phyloP scores from a whole-genome alignment of 179 eudicot genomes.

The Camellia oleifera region DNA sequence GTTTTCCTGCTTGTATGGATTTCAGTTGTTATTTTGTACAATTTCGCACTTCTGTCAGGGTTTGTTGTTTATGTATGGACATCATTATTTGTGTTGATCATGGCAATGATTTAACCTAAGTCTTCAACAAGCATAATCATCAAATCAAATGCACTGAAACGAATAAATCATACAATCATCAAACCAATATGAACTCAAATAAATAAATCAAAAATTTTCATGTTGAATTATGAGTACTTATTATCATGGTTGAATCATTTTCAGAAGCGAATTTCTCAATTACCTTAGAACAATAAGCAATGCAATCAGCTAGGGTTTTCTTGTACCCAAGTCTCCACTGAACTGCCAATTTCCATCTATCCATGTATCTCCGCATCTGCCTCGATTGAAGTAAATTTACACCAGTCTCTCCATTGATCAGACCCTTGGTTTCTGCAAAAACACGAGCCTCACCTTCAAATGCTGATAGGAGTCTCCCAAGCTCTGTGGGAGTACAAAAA shows the following conservation, averaged over 20 bases:
- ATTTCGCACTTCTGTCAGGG: too few species aligned
- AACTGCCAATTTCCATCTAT: slow-evolving; percentile 72
- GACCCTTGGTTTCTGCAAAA: slow-evolving; percentile 36
- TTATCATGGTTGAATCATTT: not conserved
- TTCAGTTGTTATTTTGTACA: too few species aligned
- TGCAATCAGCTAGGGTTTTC: slow-evolving; percentile 50
- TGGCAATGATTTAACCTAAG: too few species aligned
- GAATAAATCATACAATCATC: not conserved
- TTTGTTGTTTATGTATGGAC: too few species aligned
- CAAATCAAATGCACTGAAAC: not conserved
- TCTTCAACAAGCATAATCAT: not conserved
- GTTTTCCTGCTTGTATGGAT: too few species aligned
- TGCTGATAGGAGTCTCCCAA: slow-evolving; percentile 23
- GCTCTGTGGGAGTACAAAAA: slow-evolving; percentile 19
- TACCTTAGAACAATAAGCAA: slow-evolving; percentile 44
- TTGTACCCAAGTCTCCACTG: slow-evolving; percentile 80
- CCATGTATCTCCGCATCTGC: slow-evolving; percentile 33
- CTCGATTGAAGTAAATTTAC: slow-evolving; percentile 8
- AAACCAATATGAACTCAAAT: not conserved
- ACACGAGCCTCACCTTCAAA: slow-evolving; percentile 37
- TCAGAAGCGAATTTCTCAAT: slow-evolving; percentile 24
- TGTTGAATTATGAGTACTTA: not conserved
- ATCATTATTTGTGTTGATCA: too few species aligned
- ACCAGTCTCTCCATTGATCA: slow-evolving; percentile 22
- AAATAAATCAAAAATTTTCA: not conserved